Base-by-base conservation (phyloP, 78 protist genomes). In the Dictyostelium brefeldianum region DNA sequence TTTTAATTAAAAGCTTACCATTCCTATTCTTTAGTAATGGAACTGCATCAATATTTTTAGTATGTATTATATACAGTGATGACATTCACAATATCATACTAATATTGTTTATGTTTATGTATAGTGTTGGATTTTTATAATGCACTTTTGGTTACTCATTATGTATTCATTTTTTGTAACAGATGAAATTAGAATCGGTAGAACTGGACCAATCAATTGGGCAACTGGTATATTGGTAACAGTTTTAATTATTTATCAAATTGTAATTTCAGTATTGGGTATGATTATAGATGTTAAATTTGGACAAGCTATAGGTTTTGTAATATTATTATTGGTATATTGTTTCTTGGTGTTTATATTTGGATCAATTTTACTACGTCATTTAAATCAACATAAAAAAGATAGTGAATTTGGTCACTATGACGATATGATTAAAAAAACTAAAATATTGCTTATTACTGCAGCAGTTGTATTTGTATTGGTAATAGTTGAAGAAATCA, bases 111-210 rank as follows among this genome's bases (percentile, higher is more conserved):
- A n/a, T n/a, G n/a, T n/a, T n/a, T n/a, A n/a, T n/a, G n/a, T n/a
- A n/a, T n/a, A n/a, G n/a, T n/a, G n/a, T n/a, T 36, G 43, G 43
- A 36, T 36, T 36, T 36, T 36, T 36, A 36, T 36, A 36, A 36
- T 36, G 43, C 43, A 36, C 2, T 36, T 36, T 36, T 36, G 70
- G 70, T 62, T 80, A 43, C 75, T 56, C n/a, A 22, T 80, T 46
- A 36, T 80, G 53, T 80, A 80, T 62, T 50, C 87, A 62, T 80
- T 80, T 80, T 80, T 80, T 80, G 57, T 80, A 14, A n/a, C 78
- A 8, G 53, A 56, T 20, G 75, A 80, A 43, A 46, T 80, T 46
- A 56, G 57, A 62, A 14, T 36, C 8, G n/a, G 29, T 12, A 25
- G 25, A 22, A 36, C 64, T 6, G 46, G 25, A 46, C 46, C 73